Conservation (phyloP, 306 rosid species). For the Cucumis melo region DNA sequence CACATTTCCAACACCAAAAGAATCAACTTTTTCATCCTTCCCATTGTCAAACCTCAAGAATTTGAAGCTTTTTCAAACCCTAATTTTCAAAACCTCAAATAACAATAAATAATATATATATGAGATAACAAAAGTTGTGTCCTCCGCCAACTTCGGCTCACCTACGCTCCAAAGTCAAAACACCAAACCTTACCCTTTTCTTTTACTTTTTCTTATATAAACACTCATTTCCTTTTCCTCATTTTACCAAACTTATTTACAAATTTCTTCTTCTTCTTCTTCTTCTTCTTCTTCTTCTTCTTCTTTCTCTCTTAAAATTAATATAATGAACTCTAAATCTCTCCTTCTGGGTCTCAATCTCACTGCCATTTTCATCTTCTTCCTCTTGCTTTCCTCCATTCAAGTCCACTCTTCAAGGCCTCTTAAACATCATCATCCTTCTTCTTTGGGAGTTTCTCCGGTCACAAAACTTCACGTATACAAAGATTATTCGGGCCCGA, state of each 20-base stretch:
- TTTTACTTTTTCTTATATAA: not conserved
- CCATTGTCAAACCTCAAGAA: conserved; percentile 18
- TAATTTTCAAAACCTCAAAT: conserved; percentile 6
- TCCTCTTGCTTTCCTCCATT: conserved; percentile 27
- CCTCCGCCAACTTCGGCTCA: conserved; percentile 6
- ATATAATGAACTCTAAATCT: conserved; percentile 18
- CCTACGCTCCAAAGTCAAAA: conserved; percentile 20
- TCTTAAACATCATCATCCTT: not conserved
- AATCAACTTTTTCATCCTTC: not conserved
- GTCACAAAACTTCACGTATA: not conserved
- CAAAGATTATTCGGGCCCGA: conserved; percentile 33
- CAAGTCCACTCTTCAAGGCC: conserved; percentile 32
- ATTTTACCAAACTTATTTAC: not conserved
- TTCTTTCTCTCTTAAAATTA: not conserved
- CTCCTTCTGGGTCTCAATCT: conserved; percentile 16
- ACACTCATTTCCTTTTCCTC: not conserved
- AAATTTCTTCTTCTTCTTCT: not conserved
- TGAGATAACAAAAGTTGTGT: not conserved
- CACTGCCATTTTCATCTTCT: conserved; percentile 24
- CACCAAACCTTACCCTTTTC: not conserved
- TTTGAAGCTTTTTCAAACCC: conserved; percentile 7
- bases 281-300: not conserved
- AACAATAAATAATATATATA: not conserved
- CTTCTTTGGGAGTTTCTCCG: not conserved
- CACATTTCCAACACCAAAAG: not conserved